Evolutionary conservation across 345 rosid genomes (phyloP), one percentile per base, ranked within the genome.

Genomic region (Cochlearia excelsa): DNA sequence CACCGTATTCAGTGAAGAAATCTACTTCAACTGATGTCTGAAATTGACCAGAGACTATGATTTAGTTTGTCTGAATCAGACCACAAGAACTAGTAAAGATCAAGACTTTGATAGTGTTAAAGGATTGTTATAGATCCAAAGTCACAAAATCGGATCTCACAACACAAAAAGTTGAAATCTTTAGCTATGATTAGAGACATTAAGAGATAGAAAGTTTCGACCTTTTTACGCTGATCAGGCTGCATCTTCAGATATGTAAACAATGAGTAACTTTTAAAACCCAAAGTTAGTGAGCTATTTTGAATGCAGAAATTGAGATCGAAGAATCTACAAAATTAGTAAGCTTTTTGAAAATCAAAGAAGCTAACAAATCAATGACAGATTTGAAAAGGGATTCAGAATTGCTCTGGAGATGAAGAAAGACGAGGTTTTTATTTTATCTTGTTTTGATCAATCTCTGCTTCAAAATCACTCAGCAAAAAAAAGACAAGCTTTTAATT

Each of bases 211-310:
- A 40, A 42, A 51, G 57, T 46, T 3, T 11, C 6, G 54, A 86
- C 98, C 98, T 88, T 91, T 76, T 80, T 88, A 59, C 98, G 71
- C 54, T 85, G 96, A 81, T 87, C 96, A 75, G 84, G 74, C 79
- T 88, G 95, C 98, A 91, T 91, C 83, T 84, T 82, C 46, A 69
- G 67, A 4, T 34, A 3, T 6, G 37, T 2, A 33, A 33, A 2
- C 3, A 33, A 33, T 33, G 3, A 33, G 5, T 33, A 9, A 7
- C n/a, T 41, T 26, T 30, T 4, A 8, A 33, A 43, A 11, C 40
- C 8, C 34, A 51, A 11, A 26, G n/a, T n/a, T n/a, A n/a, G n/a
- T n/a, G n/a, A n/a, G n/a, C n/a, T n/a, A n/a, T n/a, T n/a, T n/a
- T n/a, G n/a, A n/a, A n/a, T 23, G 51, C 61, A 54, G 10, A 28